Evolutionary conservation across 164 flowering plant genomes (phyloP).

Genomic region (Sedum album): DNA sequence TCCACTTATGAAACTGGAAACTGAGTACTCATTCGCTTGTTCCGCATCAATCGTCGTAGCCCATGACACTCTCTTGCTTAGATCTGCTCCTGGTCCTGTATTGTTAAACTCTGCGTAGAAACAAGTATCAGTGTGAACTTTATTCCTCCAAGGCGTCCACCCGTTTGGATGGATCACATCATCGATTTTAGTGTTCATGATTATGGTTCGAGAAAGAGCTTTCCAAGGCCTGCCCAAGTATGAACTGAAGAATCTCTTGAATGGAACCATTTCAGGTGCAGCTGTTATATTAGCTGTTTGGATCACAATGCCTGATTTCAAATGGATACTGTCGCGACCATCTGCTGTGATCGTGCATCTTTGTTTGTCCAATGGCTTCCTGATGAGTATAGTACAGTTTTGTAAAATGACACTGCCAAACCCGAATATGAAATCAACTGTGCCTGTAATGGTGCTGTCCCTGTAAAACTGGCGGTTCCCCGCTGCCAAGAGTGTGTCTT

Average conservation of each 20-base stretch:
- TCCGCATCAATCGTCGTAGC: slow-evolving; percentile 14
- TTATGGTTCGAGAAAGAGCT: slow-evolving; percentile 28
- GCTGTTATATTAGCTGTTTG: slow-evolving; percentile 42
- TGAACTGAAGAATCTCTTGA: slow-evolving; percentile 13
- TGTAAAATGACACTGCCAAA: slow-evolving; percentile 53
- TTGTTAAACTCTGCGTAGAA: slow-evolving; percentile 40
- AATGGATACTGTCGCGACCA: slow-evolving; percentile 18
- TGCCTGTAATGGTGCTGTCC: slow-evolving; percentile 64
- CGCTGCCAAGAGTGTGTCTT: slow-evolving; percentile 64
- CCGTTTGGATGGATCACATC: slow-evolving; percentile 40
- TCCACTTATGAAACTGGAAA: slow-evolving; percentile 25
- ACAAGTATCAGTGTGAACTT: slow-evolving; percentile 24
- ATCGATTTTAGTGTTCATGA: slow-evolving; percentile 38
- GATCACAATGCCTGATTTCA: slow-evolving; percentile 31
- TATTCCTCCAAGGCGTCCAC: slow-evolving; percentile 43
- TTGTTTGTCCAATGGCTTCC: slow-evolving; percentile 43
- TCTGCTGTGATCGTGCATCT: slow-evolving; percentile 47
- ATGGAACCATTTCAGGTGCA: slow-evolving; percentile 20
- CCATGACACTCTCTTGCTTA: slow-evolving; percentile 40
- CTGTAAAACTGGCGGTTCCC: slow-evolving; percentile 68
- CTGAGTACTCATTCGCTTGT: slow-evolving; percentile 23
- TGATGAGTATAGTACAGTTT: slow-evolving; percentile 38
- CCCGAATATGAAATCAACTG: slow-evolving; percentile 76
- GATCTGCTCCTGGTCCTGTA: slow-evolving; percentile 40
- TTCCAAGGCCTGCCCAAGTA: slow-evolving; percentile 74